A percentile compares a stretch with the other conserved stretches of the same genome.
Conservation (phyloP, 495 filamentous ascomycete species). For the Penicillium cosmopolitanum region DNA sequence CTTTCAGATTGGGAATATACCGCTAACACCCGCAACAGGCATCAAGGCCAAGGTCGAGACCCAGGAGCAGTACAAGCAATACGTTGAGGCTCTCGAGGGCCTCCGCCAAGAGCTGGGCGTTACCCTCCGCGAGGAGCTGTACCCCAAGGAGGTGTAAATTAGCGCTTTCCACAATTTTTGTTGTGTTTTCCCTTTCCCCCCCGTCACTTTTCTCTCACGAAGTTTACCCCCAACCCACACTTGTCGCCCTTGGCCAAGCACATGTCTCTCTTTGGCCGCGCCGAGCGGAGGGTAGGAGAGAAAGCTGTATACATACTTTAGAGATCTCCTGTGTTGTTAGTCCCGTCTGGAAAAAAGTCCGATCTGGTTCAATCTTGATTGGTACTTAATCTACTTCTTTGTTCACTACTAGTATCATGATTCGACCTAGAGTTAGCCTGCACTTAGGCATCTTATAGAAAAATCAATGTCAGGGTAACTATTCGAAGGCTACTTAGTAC, state of each 20-base stretch:
- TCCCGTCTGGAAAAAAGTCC: constrained; percentile 35
- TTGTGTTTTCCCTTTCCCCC: constrained; percentile 21
- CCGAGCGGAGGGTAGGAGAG: constrained; percentile 39
- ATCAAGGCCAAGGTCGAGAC: constrained; percentile 99
- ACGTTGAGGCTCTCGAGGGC: constrained; percentile 88
- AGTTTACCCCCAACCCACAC: constrained; percentile 17
- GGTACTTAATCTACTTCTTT: constrained; percentile 35
- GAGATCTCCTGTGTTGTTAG: constrained; percentile 43
- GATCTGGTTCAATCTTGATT: constrained; percentile 20
- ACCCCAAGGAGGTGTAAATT: constrained; percentile 72
- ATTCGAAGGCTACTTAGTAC: too few relatives aligned
- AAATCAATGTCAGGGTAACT: too few relatives aligned
- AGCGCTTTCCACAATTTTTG: constrained; percentile 16
- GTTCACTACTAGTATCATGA: constrained; percentile 14
- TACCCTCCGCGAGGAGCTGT: constrained; percentile 89
- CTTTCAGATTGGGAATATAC: too few relatives aligned
- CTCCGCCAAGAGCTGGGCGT: constrained; percentile 94
- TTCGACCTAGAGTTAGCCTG: background rate
- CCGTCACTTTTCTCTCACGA: constrained; percentile 32
- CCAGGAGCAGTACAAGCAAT: constrained; percentile 95
- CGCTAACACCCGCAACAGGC: constrained; percentile 56
- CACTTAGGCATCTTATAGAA: background rate
- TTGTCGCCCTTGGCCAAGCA: constrained; percentile 19
- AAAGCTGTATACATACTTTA: constrained; percentile 55
- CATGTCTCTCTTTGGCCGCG: constrained; percentile 23